Evolutionary conservation across 371 early-diverging fungal species (phyloP).

Genomic region (Encephalitozoon cuniculi): DNA sequence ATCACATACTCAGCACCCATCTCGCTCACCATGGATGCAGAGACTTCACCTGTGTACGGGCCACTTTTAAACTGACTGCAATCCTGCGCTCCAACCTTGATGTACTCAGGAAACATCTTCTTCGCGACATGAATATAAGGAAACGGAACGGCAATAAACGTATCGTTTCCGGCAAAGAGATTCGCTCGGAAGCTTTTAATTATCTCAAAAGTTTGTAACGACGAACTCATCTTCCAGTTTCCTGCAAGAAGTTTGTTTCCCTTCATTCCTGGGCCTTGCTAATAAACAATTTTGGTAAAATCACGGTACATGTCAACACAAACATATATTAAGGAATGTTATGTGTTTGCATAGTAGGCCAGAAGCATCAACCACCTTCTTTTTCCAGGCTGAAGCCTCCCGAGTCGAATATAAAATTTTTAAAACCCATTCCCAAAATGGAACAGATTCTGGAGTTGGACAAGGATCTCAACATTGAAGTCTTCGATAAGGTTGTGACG

Average conservation of each 20-base stretch:
- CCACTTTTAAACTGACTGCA: slow-evolving; percentile 70
- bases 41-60: slow-evolving; percentile 94
- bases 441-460: slow-evolving; percentile 53
- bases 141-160: slow-evolving; percentile 88
- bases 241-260: slow-evolving; percentile 49
- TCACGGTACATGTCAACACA: not conserved
- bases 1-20: slow-evolving; percentile 82
- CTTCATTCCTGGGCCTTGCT: not conserved
- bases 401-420: slow-evolving; percentile 2
- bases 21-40: slow-evolving; percentile 86
- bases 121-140: slow-evolving; percentile 65
- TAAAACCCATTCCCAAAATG: slow-evolving; percentile 37
- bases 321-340: not conserved
- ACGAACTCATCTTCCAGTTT: slow-evolving; percentile 59
- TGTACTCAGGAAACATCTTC: slow-evolving; percentile 61
- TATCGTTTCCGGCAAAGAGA: slow-evolving; percentile 64
- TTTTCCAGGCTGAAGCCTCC: not conserved
- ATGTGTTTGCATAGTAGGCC: not conserved
- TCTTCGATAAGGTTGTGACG: slow-evolving; percentile 56
- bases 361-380: not conserved
- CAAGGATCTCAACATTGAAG: slow-evolving; percentile 49
- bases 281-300: not conserved
- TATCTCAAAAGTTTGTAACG: slow-evolving; percentile 14
- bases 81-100: slow-evolving; percentile 90
- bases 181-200: not conserved